Percentiles rank a stretch among this genome's conserved stretches.
phyloP scores from a whole-genome alignment of 2,329 filamentous ascomycete species.

The Exserohilum turcica region DNA sequence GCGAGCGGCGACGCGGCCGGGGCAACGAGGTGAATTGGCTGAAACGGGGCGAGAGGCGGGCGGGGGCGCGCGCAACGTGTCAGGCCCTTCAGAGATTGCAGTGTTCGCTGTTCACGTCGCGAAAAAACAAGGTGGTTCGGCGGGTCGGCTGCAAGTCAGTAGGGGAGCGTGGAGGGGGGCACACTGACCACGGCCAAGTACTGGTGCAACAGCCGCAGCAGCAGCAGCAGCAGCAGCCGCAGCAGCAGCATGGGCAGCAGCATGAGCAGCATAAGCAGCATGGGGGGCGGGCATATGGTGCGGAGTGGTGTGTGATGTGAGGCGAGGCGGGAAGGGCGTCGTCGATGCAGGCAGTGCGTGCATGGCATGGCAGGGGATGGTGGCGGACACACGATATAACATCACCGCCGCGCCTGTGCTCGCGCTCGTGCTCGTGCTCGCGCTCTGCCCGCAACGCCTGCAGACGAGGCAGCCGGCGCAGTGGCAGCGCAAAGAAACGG shows the following conservation, averaged over 20 bases:
- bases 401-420: constrained; percentile 1
- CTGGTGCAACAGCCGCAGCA: background rate
- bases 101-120: constrained; percentile 23
- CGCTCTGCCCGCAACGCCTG: background rate
- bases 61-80: constrained; percentile 4
- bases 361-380: background rate
- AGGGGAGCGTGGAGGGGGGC: background rate
- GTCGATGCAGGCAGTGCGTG: constrained; percentile 15
- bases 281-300: background rate
- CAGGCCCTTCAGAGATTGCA: constrained; percentile 25
- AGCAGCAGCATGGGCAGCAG: background rate
- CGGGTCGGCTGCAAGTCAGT: constrained; percentile 19
- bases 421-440: too few species aligned
- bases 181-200: constrained; percentile 9
- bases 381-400: background rate
- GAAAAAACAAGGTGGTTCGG: constrained; percentile 25
- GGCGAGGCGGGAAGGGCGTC: constrained; percentile 9
- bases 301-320: background rate
- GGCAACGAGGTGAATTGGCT: constrained; percentile 11
- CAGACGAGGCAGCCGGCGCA: background rate
- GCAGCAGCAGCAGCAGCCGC: background rate
- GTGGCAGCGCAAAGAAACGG: constrained; percentile 12
- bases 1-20: background rate
- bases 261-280: background rate
- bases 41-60: constrained; percentile 9